These are phyloP conservation scores for Chytriomyces sp. DNA, from an alignment of 192 early-diverging fungal species.

Conservation along the genomic window DNA sequence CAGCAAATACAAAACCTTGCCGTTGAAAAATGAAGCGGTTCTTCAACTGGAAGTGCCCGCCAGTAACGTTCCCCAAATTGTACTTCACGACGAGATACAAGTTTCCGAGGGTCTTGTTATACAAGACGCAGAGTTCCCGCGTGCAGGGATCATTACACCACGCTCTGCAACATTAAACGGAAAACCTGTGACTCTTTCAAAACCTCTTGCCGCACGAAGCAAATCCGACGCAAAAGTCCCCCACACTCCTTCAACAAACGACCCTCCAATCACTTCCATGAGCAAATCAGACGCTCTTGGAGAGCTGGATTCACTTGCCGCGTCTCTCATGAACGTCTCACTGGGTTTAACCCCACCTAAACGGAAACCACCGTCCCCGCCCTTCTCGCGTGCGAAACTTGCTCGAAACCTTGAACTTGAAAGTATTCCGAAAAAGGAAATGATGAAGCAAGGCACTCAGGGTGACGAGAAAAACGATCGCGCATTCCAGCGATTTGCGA, in stretches of 20 bases:
- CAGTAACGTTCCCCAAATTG: no score
- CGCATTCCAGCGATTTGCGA: not conserved
- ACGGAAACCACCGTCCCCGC: not conserved
- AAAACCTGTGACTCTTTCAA: not conserved
- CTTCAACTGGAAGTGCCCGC: not conserved
- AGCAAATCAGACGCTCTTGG: not conserved
- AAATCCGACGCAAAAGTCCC: not conserved
- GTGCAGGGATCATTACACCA: slow-evolving; percentile 1
- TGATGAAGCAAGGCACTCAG: no score
- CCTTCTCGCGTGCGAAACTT: not conserved
- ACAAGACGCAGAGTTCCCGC: not conserved
- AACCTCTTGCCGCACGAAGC: not conserved
- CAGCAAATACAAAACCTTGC: slow-evolving; percentile 5
- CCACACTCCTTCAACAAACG: no score
- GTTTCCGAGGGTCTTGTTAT: not conserved
- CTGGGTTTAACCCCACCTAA: not conserved
- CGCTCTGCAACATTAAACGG: not conserved
- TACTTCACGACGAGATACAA: no score
- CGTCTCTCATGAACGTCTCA: not conserved
- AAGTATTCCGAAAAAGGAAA: no score
- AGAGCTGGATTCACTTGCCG: not conserved
- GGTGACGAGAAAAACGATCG: no score
- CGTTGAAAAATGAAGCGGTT: not conserved
- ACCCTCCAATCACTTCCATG: not conserved
- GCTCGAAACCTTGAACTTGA: no score